Percentiles rank a stretch among this genome's conserved stretches.
These are phyloP conservation scores for Phallus indusiatus DNA, from an alignment of 768 basidiomycete genomes.

Conservation along the genomic window DNA sequence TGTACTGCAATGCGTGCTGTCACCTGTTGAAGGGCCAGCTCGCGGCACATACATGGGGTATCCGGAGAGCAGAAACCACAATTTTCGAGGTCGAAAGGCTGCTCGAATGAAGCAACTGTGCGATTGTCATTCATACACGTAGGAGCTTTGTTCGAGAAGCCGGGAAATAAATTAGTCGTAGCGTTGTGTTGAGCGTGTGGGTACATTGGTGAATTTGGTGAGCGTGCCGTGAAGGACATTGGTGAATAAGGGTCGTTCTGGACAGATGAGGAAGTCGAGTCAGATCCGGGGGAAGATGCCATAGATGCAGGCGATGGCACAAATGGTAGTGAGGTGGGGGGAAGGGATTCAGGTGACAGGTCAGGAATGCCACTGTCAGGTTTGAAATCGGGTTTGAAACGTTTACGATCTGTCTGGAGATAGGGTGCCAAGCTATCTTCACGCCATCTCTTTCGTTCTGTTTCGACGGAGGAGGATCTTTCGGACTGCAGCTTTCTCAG, in stretches of 20 bases:
- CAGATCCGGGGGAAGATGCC: constrained; percentile 40
- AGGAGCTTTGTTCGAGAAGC: constrained; percentile 2
- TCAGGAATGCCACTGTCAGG: constrained; percentile 14
- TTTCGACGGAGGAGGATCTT: constrained; percentile 15
- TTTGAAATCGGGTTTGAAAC: constrained; percentile 12
- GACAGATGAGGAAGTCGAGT: constrained; percentile 9
- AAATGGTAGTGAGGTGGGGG: constrained; percentile 15
- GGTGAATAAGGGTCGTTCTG: constrained; percentile 24
- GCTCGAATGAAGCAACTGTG: constrained; percentile 15
- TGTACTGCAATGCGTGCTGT: constrained; percentile 4
- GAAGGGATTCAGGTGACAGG: constrained; percentile 17
- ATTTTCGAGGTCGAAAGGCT: constrained; percentile 39
- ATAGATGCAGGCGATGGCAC: constrained; percentile 32
- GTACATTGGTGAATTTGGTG: constrained; percentile 16
- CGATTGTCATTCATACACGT: constrained; percentile 5
- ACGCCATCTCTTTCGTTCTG: constrained; percentile 50
- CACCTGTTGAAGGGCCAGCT: constrained; percentile 44
- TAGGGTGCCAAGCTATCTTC: constrained; percentile 29
- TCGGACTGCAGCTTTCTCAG: constrained; percentile 21
- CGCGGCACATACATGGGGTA: constrained; percentile 69
- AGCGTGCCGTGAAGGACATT: constrained; percentile 21
- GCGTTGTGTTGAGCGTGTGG: constrained; percentile 3
- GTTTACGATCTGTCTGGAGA: constrained; percentile 26
- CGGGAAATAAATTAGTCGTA: constrained; percentile 4
- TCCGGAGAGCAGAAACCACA: constrained; percentile 72